Conservation (phyloP, 306 rosid genomes). For the Lablab purpureus region DNA sequence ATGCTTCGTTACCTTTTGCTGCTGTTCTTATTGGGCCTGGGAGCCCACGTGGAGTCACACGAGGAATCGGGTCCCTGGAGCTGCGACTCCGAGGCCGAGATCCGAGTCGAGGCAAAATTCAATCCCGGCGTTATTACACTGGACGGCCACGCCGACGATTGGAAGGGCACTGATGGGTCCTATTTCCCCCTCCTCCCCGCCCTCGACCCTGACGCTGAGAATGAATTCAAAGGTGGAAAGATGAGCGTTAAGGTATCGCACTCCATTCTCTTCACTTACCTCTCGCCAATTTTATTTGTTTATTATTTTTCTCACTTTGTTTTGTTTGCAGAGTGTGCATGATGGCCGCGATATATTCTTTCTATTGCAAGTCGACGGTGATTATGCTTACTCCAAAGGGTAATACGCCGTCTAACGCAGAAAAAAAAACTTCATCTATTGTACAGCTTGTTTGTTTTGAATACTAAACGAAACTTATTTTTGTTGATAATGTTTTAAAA, state of each 20-base stretch:
- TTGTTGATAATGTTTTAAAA: background rate
- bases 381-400: slow-evolving; percentile 83
- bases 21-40: slow-evolving; percentile 39
- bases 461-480: slow-evolving; percentile 4
- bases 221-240: slow-evolving; percentile 77
- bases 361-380: slow-evolving; percentile 81
- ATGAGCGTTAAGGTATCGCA: slow-evolving; percentile 75
- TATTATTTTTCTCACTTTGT: slow-evolving; percentile 2
- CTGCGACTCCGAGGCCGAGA: slow-evolving; percentile 75
- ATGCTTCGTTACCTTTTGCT: slow-evolving; percentile 48
- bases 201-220: slow-evolving; percentile 79
- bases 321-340: slow-evolving; percentile 69
- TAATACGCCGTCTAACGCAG: slow-evolving; percentile 30
- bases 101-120: slow-evolving; percentile 67
- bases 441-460: background rate
- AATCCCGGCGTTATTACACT: slow-evolving; percentile 78
- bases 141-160: slow-evolving; percentile 92
- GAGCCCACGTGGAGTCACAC: slow-evolving; percentile 65
- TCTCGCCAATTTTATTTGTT: background rate
- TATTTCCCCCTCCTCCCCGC: slow-evolving; percentile 89
- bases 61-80: slow-evolving; percentile 85
- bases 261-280: background rate
- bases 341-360: slow-evolving; percentile 90
- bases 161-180: slow-evolving; percentile 83
- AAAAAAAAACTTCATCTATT: background rate